These are phyloP conservation scores for Ophiostoma novo-ulmi DNA, from an alignment of 2,329 filamentous ascomycete species.

Conservation along the genomic window DNA sequence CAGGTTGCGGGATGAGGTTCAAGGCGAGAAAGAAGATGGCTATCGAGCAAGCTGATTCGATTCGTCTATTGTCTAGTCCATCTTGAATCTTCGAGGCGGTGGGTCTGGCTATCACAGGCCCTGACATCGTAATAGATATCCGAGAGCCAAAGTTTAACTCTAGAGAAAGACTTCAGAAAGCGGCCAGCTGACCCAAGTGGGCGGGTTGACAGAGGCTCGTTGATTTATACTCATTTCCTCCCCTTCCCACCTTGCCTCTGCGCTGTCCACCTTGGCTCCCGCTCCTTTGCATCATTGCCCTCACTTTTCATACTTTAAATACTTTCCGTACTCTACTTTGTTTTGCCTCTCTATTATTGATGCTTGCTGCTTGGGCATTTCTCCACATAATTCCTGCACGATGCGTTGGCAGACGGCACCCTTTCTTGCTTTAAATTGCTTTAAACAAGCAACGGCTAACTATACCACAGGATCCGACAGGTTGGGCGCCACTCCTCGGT, in stretches of 20 bases:
- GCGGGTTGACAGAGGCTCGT: conserved; percentile 15
- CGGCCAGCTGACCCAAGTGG: background rate
- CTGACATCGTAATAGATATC: background rate
- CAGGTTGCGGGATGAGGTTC: background rate
- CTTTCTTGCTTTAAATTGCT: conserved; percentile 23
- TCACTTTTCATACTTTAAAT: background rate
- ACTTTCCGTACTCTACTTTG: conserved; percentile 17
- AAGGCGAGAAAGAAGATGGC: background rate
- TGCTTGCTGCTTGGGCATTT: conserved; percentile 21
- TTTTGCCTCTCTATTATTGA: conserved; percentile 19
- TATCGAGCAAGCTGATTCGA: background rate
- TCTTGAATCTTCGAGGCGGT: background rate
- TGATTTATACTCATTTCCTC: conserved; percentile 20
- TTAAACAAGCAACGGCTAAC: conserved; percentile 28
- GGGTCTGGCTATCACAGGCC: background rate
- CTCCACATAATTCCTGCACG: conserved; percentile 37
- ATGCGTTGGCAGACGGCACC: conserved; percentile 35
- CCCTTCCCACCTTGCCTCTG: background rate
- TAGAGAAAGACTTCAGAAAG: background rate
- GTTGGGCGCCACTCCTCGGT: conserved; percentile 19
- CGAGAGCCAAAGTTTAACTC: background rate
- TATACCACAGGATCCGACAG: conserved; percentile 27
- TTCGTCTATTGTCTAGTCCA: background rate
- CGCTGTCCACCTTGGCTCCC: background rate
- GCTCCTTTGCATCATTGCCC: conserved; percentile 18